These are phyloP conservation scores for Fragaria ananassa DNA, from an alignment of 306 rosid species.

Conservation along the genomic window DNA sequence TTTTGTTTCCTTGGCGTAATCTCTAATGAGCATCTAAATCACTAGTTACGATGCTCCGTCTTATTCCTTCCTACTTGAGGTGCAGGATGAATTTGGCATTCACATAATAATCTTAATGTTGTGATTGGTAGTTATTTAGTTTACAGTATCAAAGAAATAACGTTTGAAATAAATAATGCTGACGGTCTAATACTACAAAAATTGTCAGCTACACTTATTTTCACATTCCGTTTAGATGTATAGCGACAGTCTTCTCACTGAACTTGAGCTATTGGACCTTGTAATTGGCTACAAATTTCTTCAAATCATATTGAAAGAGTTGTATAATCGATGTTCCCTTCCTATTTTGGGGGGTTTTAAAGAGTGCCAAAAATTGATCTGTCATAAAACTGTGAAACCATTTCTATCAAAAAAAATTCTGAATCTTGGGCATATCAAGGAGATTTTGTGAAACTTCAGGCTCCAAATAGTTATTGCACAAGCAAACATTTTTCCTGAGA, in stretches of 20 bases:
- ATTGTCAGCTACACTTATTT: too few relatives aligned
- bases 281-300: neutral
- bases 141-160: too few relatives aligned
- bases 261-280: too few relatives aligned
- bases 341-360: neutral
- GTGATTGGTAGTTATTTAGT: too few relatives aligned
- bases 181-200: too few relatives aligned
- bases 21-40: neutral
- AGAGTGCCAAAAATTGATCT: neutral
- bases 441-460: too few relatives aligned
- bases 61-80: neutral
- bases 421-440: neutral
- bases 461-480: too few relatives aligned
- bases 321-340: neutral
- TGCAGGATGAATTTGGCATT: too few relatives aligned
- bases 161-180: too few relatives aligned
- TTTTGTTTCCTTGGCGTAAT: neutral
- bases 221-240: neutral
- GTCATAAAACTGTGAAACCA: neutral
- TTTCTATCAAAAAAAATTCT: neutral
- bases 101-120: too few relatives aligned
- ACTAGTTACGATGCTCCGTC: neutral
- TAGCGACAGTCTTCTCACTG: too few relatives aligned
- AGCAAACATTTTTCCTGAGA: neutral
- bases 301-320: too few relatives aligned